Percentiles rank a stretch among this genome's conserved stretches.
These are phyloP conservation scores for Podosphaera leucotricha DNA, from an alignment of 2,329 filamentous ascomycete genomes.

Conservation along the genomic window DNA sequence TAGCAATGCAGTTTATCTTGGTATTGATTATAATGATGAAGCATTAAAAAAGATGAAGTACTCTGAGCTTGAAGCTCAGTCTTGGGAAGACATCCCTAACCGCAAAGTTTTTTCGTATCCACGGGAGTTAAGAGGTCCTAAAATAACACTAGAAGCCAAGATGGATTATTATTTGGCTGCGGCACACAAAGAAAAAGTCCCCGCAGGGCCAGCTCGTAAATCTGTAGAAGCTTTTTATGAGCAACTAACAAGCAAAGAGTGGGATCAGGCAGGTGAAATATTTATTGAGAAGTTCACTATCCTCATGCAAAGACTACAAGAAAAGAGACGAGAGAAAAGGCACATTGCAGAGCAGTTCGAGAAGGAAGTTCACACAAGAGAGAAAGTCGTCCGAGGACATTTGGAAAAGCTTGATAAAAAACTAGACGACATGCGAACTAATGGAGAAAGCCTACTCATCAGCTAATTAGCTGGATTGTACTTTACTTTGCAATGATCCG, in stretches of 20 bases:
- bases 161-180: slow-evolving; percentile 4
- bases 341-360: slow-evolving; percentile 9
- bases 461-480: slow-evolving; percentile 18
- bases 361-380: slow-evolving; percentile 10
- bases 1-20: not conserved
- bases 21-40: slow-evolving; percentile 6
- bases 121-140: slow-evolving; percentile 2
- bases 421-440: slow-evolving; percentile 11
- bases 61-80: slow-evolving; percentile 6
- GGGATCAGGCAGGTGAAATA: slow-evolving; percentile 15
- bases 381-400: slow-evolving; percentile 10
- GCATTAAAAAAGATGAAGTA: slow-evolving; percentile 9
- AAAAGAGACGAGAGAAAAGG: slow-evolving; percentile 11
- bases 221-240: slow-evolving; percentile 7
- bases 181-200: not conserved
- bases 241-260: slow-evolving; percentile 10
- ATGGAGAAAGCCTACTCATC: slow-evolving; percentile 16
- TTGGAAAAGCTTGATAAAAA: slow-evolving; percentile 6
- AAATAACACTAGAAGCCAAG: slow-evolving; percentile 5
- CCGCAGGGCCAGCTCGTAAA: not conserved
- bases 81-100: slow-evolving; percentile 6
- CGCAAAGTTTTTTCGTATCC: slow-evolving; percentile 2
- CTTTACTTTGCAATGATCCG: not conserved
- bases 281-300: slow-evolving; percentile 11
- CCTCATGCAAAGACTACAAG: slow-evolving; percentile 8